Evolutionary conservation across 192 early-diverging fungal genomes (phyloP).

Genomic region (Backusella parvicylindrica): DNA sequence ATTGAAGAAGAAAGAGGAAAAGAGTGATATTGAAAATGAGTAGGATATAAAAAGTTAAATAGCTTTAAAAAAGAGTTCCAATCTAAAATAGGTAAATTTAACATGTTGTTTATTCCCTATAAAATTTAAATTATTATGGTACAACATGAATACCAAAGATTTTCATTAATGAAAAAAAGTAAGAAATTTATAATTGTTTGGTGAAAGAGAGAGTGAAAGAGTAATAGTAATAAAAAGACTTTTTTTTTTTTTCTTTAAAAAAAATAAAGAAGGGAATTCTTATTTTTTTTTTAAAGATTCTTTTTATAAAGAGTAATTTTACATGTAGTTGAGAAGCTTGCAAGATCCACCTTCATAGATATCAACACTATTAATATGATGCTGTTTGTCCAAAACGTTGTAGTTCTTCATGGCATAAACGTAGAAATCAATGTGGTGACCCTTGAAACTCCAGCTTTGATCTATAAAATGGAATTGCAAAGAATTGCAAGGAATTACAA

Average conservation of each 20-base stretch:
- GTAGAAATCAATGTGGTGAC: slow-evolving; percentile 37
- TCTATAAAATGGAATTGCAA: slow-evolving; percentile 8
- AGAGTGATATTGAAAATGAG: not conserved
- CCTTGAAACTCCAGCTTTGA: slow-evolving; percentile 37
- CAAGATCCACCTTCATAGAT: slow-evolving; percentile 40
- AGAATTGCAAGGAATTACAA: not conserved
- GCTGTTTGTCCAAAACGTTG: slow-evolving; percentile 9
- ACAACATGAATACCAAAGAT: not conserved
- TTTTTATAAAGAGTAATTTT: slow-evolving; percentile 1
- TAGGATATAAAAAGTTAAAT: not conserved
- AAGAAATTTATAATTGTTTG: not conserved
- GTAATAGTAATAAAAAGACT: not conserved
- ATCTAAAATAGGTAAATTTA: not conserved
- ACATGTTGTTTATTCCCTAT: not conserved
- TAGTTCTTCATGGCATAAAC: slow-evolving; percentile 29
- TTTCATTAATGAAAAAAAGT: not conserved
- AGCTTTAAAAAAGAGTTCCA: not conserved
- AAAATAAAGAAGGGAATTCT: not conserved
- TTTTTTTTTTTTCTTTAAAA: not conserved
- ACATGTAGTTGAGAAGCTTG: slow-evolving; percentile 32
- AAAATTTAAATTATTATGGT: not conserved
- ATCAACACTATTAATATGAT: slow-evolving; percentile 27
- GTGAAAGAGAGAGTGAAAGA: not conserved
- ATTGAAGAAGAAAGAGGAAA: not conserved
- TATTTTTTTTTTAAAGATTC: slow-evolving; percentile 1